Conservation (phyloP, 1,284 basidiomycete species). For the Marasmius tenuissimus region DNA sequence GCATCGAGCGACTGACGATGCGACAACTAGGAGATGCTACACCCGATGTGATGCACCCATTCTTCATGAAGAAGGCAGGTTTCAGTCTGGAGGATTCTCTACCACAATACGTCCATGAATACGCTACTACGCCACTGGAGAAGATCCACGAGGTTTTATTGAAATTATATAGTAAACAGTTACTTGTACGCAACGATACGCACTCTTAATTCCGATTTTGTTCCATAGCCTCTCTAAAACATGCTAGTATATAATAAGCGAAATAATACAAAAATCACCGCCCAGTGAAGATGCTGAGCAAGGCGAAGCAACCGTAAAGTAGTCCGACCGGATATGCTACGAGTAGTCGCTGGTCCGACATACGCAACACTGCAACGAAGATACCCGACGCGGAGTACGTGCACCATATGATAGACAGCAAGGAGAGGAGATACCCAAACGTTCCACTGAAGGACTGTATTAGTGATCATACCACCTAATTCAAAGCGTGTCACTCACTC, state of each 20-base stretch:
- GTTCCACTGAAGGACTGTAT: constrained; percentile 54
- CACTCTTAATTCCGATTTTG: not conserved
- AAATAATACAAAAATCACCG: constrained; percentile 6
- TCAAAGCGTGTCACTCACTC: constrained; percentile 62
- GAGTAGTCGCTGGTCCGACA: constrained; percentile 90
- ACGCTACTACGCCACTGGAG: constrained; percentile 80
- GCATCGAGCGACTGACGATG: constrained; percentile 76
- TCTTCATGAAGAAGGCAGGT: constrained; percentile 82
- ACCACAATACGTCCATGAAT: constrained; percentile 85
- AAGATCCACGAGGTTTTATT: constrained; percentile 83
- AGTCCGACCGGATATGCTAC: constrained; percentile 94
- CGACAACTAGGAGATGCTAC: constrained; percentile 85
- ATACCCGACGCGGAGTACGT: constrained; percentile 93
- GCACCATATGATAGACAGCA: constrained; percentile 89
- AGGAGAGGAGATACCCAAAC: constrained; percentile 81
- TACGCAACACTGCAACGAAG: constrained; percentile 89
- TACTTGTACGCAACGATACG: constrained; percentile 36
- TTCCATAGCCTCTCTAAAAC: not conserved
- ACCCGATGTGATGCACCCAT: constrained; percentile 84
- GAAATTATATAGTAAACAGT: constrained; percentile 79
- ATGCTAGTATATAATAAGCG: not conserved
- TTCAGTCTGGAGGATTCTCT: constrained; percentile 79
- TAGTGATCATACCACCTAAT: constrained; percentile 8
- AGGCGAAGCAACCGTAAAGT: constrained; percentile 89
- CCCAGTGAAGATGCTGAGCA: constrained; percentile 82